Conservation (phyloP, 495 filamentous ascomycete genomes). For the Neurospora terricola region DNA sequence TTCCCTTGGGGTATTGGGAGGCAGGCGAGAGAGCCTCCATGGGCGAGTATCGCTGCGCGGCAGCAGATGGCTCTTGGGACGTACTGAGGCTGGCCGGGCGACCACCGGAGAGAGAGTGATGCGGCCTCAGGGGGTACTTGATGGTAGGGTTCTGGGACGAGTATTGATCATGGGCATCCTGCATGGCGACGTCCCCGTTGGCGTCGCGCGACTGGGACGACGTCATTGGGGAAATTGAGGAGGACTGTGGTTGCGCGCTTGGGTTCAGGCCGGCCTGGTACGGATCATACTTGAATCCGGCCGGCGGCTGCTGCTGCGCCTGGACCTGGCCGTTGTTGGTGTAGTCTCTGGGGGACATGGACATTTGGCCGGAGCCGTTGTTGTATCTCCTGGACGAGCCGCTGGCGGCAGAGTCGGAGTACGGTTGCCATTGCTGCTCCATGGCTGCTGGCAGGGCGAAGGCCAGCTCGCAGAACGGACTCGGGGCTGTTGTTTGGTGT, state of each 20-base stretch:
- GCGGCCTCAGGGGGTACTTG: slow-evolving; percentile 69
- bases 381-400: slow-evolving; percentile 40
- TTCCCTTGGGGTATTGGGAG: slow-evolving; percentile 39
- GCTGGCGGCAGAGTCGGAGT: slow-evolving; percentile 32
- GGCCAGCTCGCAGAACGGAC: background rate
- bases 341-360: slow-evolving; percentile 36
- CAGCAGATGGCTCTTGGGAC: slow-evolving; percentile 64
- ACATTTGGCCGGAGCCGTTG: slow-evolving; percentile 34
- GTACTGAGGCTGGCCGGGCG: slow-evolving; percentile 45
- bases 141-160: slow-evolving; percentile 43
- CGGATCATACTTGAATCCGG: slow-evolving; percentile 64
- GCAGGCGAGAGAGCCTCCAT: slow-evolving; percentile 68
- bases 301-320: slow-evolving; percentile 43
- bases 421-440: slow-evolving; percentile 46
- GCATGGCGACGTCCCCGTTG: slow-evolving; percentile 83
- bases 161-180: slow-evolving; percentile 76
- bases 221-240: slow-evolving; percentile 54
- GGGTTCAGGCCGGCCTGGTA: slow-evolving; percentile 53
- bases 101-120: slow-evolving; percentile 43
- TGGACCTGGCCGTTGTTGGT: slow-evolving; percentile 18
- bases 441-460: slow-evolving; percentile 30
- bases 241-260: slow-evolving; percentile 34
- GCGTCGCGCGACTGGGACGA: slow-evolving; percentile 60
- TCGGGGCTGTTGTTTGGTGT: slow-evolving; percentile 1
- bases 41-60: slow-evolving; percentile 87